These are phyloP conservation scores for Ustilago vetiveriae DNA, from an alignment of 1,284 basidiomycete species.

Conservation along the genomic window DNA sequence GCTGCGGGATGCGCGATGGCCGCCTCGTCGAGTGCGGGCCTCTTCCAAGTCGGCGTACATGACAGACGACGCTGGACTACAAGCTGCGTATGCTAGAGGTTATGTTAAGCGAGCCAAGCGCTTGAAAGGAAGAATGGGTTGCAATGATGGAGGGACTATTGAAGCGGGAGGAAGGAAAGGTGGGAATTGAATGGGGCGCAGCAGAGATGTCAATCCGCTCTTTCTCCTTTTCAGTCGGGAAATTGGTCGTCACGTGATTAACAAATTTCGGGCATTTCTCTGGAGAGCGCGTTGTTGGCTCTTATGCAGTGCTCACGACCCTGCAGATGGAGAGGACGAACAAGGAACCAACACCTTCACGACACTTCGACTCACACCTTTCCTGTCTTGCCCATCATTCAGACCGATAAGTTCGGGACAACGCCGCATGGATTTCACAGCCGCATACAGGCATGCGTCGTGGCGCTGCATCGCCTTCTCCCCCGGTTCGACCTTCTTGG, in stretches of 20 bases:
- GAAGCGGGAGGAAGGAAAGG: conserved; percentile 2
- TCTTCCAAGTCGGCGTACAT: conserved; percentile 65
- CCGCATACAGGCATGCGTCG: conserved; percentile 52
- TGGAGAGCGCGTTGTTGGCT: conserved; percentile 21
- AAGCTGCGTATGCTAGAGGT: no score
- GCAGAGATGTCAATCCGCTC: not conserved
- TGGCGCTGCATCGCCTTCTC: conserved; percentile 55
- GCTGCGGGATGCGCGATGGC: conserved; percentile 17
- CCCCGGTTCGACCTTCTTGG: conserved; percentile 62
- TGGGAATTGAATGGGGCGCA: conserved; percentile 5
- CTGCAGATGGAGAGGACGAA: not conserved
- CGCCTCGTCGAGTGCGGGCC: conserved; percentile 35
- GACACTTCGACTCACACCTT: not conserved
- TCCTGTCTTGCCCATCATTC: not conserved
- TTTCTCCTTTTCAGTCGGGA: not conserved
- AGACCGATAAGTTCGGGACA: no score
- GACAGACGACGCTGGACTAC: not conserved
- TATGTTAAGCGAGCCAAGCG: no score
- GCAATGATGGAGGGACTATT: not conserved
- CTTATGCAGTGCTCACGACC: conserved; percentile 2
- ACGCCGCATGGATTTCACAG: conserved; percentile 64
- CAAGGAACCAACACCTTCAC: conserved; percentile 2
- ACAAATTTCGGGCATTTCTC: no score
- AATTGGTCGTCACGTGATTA: conserved; percentile 20
- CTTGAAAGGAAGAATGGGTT: no score